Percentiles rank a stretch among this genome's conserved stretches.
phyloP scores from a whole-genome alignment of 257 asterid genomes.

The Solanum lycopersicoides region DNA sequence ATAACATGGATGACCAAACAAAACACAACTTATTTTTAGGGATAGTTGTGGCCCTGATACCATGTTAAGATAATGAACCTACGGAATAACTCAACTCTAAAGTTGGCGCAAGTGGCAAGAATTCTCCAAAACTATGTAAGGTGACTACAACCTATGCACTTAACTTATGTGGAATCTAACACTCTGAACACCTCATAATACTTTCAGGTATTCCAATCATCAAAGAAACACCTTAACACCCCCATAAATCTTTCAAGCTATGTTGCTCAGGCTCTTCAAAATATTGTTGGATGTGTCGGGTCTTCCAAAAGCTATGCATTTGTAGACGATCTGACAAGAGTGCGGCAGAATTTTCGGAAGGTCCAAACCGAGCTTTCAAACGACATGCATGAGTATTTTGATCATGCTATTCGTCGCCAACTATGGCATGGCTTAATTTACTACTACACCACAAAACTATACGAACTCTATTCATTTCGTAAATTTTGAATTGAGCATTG shows the following conservation, averaged over 20 bases:
- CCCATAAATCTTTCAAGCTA: not conserved
- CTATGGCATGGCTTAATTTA: not conserved
- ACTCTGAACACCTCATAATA: not conserved
- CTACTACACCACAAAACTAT: not conserved
- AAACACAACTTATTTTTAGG: not conserved
- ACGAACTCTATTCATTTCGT: not conserved
- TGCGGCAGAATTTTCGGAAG: not conserved
- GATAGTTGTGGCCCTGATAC: not conserved
- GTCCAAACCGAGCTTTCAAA: not conserved
- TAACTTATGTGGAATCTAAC: not conserved
- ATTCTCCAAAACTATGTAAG: not conserved
- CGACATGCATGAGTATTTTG: not conserved
- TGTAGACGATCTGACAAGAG: not conserved
- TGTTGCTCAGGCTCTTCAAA: not conserved
- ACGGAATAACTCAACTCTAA: not conserved
- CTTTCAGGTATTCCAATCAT: not conserved
- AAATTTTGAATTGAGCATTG: not conserved
- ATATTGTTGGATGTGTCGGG: not conserved
- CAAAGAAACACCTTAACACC: not conserved
- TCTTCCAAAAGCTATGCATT: not conserved
- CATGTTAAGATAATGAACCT: not conserved
- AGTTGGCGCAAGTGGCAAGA: not conserved
- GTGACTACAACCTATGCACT: not conserved
- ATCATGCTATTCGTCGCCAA: not conserved
- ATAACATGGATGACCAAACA: not conserved